These are phyloP conservation scores for Elsinoe fawcettii DNA, from an alignment of 2,329 filamentous ascomycete species.

Conservation along the genomic window DNA sequence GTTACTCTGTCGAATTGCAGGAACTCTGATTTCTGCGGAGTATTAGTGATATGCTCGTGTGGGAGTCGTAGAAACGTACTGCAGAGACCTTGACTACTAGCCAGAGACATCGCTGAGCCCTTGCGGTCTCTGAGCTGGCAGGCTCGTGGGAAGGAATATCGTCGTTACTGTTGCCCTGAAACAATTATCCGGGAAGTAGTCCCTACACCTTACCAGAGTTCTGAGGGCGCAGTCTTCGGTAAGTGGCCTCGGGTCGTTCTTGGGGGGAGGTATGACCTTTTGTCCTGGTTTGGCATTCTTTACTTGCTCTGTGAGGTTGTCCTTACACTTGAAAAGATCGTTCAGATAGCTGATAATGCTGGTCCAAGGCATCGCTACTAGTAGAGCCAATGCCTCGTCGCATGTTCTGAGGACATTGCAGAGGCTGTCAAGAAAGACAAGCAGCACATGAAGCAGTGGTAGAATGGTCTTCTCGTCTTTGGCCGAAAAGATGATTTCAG, in stretches of 20 bases:
- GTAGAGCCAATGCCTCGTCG: conserved; percentile 15
- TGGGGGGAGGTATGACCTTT: conserved; percentile 37
- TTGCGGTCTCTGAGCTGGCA: conserved; percentile 49
- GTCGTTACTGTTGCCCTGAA: conserved; percentile 56
- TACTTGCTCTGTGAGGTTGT: conserved; percentile 31
- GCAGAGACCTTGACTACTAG: conserved; percentile 22
- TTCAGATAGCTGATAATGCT: conserved; percentile 47
- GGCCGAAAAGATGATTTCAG: conserved; percentile 32
- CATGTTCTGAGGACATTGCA: conserved; percentile 12
- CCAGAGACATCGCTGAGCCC: conserved; percentile 43
- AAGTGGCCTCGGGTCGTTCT: conserved; percentile 46
- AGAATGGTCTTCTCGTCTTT: conserved; percentile 39
- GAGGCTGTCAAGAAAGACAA: conserved; percentile 52
- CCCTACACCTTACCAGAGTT: conserved; percentile 53
- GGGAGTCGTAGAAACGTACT: too few species aligned
- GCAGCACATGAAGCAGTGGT: conserved; percentile 54
- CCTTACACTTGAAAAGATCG: conserved; percentile 34
- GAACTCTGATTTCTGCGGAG: conserved; percentile 14
- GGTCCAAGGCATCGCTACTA: conserved; percentile 47
- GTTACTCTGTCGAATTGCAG: conserved; percentile 21
- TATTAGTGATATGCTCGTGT: too few species aligned
- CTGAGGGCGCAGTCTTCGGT: conserved; percentile 63
- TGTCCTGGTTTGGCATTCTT: conserved; percentile 29
- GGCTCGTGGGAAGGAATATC: conserved; percentile 59
- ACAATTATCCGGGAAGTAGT: conserved; percentile 54